Base-by-base conservation (phyloP, 176 grass and related monocot genomes). In the Microstegium vimineum region DNA sequence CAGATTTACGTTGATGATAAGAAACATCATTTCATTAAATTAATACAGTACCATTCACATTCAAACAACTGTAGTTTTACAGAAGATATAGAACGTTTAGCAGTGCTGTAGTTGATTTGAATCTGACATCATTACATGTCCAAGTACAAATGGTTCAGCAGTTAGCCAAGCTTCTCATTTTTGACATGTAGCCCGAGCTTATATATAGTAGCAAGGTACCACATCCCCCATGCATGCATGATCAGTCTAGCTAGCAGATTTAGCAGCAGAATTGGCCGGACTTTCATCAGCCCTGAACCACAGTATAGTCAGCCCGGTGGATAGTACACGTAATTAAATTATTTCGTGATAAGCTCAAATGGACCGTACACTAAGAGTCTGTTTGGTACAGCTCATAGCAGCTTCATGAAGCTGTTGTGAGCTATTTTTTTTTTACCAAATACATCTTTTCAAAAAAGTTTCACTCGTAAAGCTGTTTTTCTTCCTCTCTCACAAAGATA, bases 321-420 rank as follows among this genome's bases (percentile, higher is more conserved):
- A 83, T 36, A 68, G n/a, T n/a, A 9, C 76, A 84, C 23, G 71
- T 36, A 42, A 41, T 70, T 80, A 81, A 42, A 41, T 70, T 80
- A 81, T 76, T 35, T 63, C 31, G 4, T 26, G 40, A 89, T 76
- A 64, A 71, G 47, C 62, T 2, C 22, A 64, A 36, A 45, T 42
- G 78, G 35, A 10, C 87, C 72, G 81, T 34, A 28, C 73, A 35
- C 73, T 72, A 82, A n/a, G n/a, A n/a, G n/a, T n/a, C n/a, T n/a
- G n/a, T n/a, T n/a, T n/a, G n/a, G n/a, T n/a, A n/a, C n/a, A n/a
- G n/a, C n/a, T n/a, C n/a, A n/a, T n/a, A n/a, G n/a, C n/a, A n/a
- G n/a, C n/a, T n/a, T n/a, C n/a, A n/a, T n/a, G n/a, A n/a, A n/a
- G n/a, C n/a, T n/a, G n/a, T n/a, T n/a, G n/a, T n/a, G n/a, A n/a